Percentiles rank a stretch among this genome's conserved stretches.
Evolutionary conservation across 129 eudicot species (phyloP).

Genomic region (Heracleum sosnowskyi): DNA sequence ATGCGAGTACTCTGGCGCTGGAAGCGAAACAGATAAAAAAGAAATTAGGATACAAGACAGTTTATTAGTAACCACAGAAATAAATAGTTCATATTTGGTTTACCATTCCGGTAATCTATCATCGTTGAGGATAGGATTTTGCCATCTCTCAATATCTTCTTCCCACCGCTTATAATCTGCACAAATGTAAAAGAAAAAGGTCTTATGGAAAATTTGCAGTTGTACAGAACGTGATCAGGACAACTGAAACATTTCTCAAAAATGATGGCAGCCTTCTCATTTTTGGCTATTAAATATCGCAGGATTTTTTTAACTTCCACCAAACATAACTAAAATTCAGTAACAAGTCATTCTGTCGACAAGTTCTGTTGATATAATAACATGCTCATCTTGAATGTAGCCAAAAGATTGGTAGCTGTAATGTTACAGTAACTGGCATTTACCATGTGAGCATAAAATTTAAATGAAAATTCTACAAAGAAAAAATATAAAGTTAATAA

Average conservation of each 20-base stretch:
- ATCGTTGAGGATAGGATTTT: slow-evolving; percentile 76
- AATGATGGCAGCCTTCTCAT: neutral
- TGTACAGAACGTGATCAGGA: neutral
- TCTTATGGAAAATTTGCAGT: neutral
- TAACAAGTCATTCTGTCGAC: neutral
- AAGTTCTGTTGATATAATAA: neutral
- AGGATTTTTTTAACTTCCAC: neutral
- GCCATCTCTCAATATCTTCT: slow-evolving; percentile 96
- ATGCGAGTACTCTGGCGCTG: neutral
- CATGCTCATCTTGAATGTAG: neutral
- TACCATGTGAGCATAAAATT: neutral
- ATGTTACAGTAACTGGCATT: neutral
- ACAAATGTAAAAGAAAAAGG: neutral
- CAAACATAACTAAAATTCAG: neutral
- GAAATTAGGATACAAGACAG: neutral
- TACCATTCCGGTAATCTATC: slow-evolving; percentile 92
- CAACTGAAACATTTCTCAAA: neutral
- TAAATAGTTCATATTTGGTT: slow-evolving; percentile 11
- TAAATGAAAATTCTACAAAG: neutral
- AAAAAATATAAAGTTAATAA: neutral
- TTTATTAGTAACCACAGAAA: neutral
- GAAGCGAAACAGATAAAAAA: neutral
- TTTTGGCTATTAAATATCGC: neutral
- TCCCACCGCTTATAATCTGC: slow-evolving; percentile 94
- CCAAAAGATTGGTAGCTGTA: neutral